Evolutionary conservation across 495 filamentous ascomycete species (phyloP), one percentile per base, ranked within the genome.

Genomic region (Polyplosphaeria fusca): DNA sequence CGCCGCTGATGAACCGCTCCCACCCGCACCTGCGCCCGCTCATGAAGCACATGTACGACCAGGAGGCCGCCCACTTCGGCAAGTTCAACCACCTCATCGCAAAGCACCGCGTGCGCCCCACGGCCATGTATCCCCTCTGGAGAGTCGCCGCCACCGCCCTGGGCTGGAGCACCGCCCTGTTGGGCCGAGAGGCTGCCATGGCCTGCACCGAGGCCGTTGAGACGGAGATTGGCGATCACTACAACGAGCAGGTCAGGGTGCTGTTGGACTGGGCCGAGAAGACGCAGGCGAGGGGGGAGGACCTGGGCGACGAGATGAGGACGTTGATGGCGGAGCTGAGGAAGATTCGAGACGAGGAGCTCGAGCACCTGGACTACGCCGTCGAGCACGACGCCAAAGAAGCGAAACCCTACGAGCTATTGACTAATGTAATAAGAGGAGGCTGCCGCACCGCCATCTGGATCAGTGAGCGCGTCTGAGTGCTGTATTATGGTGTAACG

Each of bases 121-220:
- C 93, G 5, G 88, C 87, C 24, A 87, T 98, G 79, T 95, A 93
- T 66, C 94, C 94, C 1, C 35, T 96, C 5, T 98, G 93, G 93
- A 79, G 83, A n/a, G 76, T 82, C 11, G 82, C 91, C 0, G 88
- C 94, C 11, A 85, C 89, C 0, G 87, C 85, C 1, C 72, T 98
- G 2, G 93, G 93, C 13, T 95, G 94, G 87, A 79, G 81, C 2
- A 98, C 93, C 1, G 93, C 84, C 0, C 69, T 91, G n/a, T 78
- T 97, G 78, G 91, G 94, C 0, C 81, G 87, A 35, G 92, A 97
- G 73, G 92, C 93, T 0, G 91, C 93, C 2, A 98, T 98, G 93
- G 93, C 94, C 20, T 98, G 93, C 68, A 98, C 93, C 11, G 93
- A 98, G 73, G 93, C 93, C 4, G 91, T 98, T 25, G 93, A 98